phyloP scores from a whole-genome alignment of 495 filamentous ascomycete genomes.

The Extremus antarcticus region DNA sequence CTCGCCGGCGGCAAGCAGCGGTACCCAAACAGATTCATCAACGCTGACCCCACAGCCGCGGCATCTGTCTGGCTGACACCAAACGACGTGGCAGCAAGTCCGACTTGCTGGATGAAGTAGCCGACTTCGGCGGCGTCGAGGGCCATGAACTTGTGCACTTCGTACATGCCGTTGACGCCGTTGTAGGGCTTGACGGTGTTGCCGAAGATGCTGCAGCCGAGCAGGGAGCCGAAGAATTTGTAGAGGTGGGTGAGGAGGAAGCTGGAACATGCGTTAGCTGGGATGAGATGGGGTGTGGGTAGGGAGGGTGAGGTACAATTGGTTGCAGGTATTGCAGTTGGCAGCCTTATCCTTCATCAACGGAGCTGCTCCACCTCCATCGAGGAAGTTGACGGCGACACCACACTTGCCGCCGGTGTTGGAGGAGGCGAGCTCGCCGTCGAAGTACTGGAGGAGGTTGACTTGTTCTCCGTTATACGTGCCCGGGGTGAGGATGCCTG shows the following conservation, averaged over 20 bases:
- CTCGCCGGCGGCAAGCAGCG: constrained; percentile 32
- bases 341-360: constrained; percentile 41
- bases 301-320: constrained; percentile 37
- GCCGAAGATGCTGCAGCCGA: constrained; percentile 39
- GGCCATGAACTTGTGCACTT: constrained; percentile 46
- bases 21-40: constrained; percentile 36
- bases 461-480: constrained; percentile 37
- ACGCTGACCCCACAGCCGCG: constrained; percentile 30
- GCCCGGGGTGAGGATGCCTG: constrained; percentile 38
- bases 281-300: not conserved
- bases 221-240: constrained; percentile 42
- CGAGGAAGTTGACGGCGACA: constrained; percentile 35
- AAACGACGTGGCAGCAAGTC: constrained; percentile 38
- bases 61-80: constrained; percentile 38
- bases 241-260: constrained; percentile 46
- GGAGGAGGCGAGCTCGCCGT: constrained; percentile 36
- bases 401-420: constrained; percentile 27
- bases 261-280: constrained; percentile 21
- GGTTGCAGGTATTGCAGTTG: constrained; percentile 34
- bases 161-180: constrained; percentile 35
- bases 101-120: constrained; percentile 46
- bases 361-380: constrained; percentile 41
- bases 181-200: constrained; percentile 33
- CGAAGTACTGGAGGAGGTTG: constrained; percentile 43
- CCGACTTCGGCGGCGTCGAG: constrained; percentile 37